Conservation (phyloP, 169 alveolate species). For the Babesia ovata region DNA sequence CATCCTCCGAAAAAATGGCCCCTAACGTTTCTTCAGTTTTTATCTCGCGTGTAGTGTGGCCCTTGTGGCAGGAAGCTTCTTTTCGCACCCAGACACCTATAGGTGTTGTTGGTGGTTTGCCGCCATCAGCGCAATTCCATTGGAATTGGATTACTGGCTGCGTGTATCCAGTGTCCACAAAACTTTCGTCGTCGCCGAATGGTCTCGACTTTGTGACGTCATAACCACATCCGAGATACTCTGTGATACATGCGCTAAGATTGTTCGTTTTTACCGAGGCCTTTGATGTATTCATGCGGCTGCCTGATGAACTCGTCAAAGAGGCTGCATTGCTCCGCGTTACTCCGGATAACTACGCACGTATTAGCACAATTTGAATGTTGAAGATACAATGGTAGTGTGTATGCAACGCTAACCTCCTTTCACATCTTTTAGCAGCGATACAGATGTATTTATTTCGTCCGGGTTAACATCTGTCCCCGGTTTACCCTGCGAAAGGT, state of each 20-base stretch:
- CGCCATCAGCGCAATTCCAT: background rate
- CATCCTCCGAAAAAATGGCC: slow-evolving; percentile 46
- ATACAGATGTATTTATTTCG: too few relatives aligned
- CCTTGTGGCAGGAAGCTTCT: slow-evolving; percentile 54
- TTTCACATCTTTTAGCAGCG: background rate
- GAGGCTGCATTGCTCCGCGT: background rate
- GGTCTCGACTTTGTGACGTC: slow-evolving; percentile 41
- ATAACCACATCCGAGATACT: slow-evolving; percentile 66
- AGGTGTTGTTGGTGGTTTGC: slow-evolving; percentile 7
- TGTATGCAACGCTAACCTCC: slow-evolving; percentile 1
- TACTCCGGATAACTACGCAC: background rate
- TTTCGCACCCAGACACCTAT: slow-evolving; percentile 62
- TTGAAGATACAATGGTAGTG: background rate
- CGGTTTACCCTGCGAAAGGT: too few relatives aligned
- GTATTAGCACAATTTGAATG: background rate
- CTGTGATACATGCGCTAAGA: slow-evolving; percentile 12
- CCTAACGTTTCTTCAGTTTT: slow-evolving; percentile 11
- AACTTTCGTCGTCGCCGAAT: slow-evolving; percentile 56
- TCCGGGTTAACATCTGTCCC: too few relatives aligned
- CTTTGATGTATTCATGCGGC: slow-evolving; percentile 17
- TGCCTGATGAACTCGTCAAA: background rate
- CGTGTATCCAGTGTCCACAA: slow-evolving; percentile 60
- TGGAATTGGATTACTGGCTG: slow-evolving; percentile 50
- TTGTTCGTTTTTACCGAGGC: slow-evolving; percentile 3
- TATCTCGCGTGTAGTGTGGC: slow-evolving; percentile 24